Evolutionary conservation across 805 yeast species (phyloP), one percentile per base, ranked within the genome.

Genomic region (Candida dajiaensis): DNA sequence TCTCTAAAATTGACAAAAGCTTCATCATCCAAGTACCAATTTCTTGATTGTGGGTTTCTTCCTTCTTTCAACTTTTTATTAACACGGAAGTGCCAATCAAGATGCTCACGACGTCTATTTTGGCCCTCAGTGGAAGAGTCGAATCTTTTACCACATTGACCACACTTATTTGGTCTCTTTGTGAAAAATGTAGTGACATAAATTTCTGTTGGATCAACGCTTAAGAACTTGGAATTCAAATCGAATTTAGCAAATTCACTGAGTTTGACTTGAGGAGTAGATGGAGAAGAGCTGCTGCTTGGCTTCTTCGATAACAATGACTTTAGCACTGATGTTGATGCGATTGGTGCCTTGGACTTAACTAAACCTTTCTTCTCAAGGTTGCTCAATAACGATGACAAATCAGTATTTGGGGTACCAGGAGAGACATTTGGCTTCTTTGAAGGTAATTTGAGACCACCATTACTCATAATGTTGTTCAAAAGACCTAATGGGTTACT

Each of bases 41-140:
- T 76, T 56, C 97, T 71, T 38, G 87, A 82, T 61, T 86, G 90
- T 39, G 83, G 81, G 37, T 59, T 53, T 23, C 62, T 59, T 25
- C 77, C 76, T 47, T 73, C 76, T 40, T 79, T 77, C 41, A 86
- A 70, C 57, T 85, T 82, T 62, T 87, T 88, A 64, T 89, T 92
- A 39, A 88, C 85, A 56, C 98, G 77, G 70, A 89, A 89, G 70
- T 92, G 98, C 97, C 97, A 92, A 65, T 92, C 99, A 53, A 89
- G 69, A 66, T 94, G 99, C 16, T 78, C 72, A 43, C 82, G 77
- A 48, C 77, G 76, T 41, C 67, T 66, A 6, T 65, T 65, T 35
- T 65, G 67, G 15, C 89, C 95, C 41, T 72, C 76, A 2, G 65
- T 68, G 31, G 81, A 77, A 44, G 76, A 75, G 4, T 78, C 72